Evolutionary conservation across 345 rosid genomes (phyloP), one percentile per base, ranked within the genome.

Genomic region (Abelmoschus esculentus): DNA sequence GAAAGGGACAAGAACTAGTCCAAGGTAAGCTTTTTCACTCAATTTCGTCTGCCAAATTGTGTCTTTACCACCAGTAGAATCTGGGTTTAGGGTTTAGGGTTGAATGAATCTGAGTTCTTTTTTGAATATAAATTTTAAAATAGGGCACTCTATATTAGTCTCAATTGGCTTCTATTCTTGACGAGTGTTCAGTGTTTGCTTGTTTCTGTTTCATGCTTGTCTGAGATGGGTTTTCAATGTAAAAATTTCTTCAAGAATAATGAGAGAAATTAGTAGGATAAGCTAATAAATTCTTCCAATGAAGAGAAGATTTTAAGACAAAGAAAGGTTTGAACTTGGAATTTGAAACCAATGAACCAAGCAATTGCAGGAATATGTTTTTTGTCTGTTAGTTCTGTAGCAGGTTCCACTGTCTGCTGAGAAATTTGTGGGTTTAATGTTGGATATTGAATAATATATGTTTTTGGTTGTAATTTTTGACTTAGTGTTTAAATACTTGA

Each of bases 21-120:
- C 69, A 14, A 65, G 69, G 69, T 65, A 47, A 22, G 69, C 13
- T n/a, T 22, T 17, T 65, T 65, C 15, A 13, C 55, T 46, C 18
- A 46, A 50, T 22, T 65, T 42, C 34, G 46, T 42, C 46, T 42
- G 1, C 46, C 12, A 44, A 44, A 44, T 65, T 65, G 55, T 46
- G 19, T 14, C 26, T 46, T n/a, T n/a, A n/a, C n/a, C n/a, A 14
- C 38, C 55, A 46, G 19, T 29, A 14, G 32, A 26, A 13, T 65
- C 13, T 46, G 55, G 46, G 26, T 63, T 44, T 65, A 54, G 68
- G 18, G 46, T 26, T 65, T 65, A 13, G 19, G 44, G 8, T 64
- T 17, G 28, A 44, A 22, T 13, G 28, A 46, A 46, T 26, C 38
- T 26, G 69, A 36, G 55, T 26, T 46, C 17, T 32, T 22, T 46